Evolutionary conservation across 305 asterid genomes (phyloP).

Genomic region (Fraxinus sp.): DNA sequence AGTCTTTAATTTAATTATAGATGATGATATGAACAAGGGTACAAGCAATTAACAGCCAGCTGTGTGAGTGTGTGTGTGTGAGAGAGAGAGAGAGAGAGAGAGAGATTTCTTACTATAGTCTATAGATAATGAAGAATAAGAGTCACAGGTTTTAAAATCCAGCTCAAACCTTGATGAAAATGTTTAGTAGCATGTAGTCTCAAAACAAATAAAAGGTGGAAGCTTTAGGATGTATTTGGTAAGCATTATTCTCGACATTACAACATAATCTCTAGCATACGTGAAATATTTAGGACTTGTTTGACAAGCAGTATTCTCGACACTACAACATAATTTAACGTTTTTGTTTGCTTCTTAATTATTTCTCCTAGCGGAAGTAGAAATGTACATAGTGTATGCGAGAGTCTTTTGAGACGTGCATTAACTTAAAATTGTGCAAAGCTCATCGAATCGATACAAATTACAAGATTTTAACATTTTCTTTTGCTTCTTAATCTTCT

Average conservation of each 20-base stretch:
- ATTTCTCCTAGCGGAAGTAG: background rate
- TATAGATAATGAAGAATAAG: background rate
- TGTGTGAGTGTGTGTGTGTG: background rate
- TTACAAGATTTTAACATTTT: no score
- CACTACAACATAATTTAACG: background rate
- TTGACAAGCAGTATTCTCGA: background rate
- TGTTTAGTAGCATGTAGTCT: background rate
- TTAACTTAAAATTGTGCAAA: background rate
- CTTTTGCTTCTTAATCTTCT: no score
- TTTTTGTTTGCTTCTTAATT: background rate
- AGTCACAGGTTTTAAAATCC: conserved; percentile 14
- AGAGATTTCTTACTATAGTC: background rate
- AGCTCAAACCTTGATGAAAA: conserved; percentile 20
- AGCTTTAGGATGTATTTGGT: background rate
- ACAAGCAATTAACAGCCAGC: background rate
- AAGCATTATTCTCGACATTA: background rate
- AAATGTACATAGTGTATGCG: background rate
- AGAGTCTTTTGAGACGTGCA: no score
- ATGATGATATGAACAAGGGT: background rate
- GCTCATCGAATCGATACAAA: no score
- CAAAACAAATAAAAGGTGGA: conserved; percentile 1
- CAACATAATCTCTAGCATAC: background rate
- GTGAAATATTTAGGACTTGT: background rate
- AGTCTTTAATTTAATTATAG: background rate
- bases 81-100: background rate